phyloP scores from a whole-genome alignment of 257 asterid species.

The Verbascum thapsus region DNA sequence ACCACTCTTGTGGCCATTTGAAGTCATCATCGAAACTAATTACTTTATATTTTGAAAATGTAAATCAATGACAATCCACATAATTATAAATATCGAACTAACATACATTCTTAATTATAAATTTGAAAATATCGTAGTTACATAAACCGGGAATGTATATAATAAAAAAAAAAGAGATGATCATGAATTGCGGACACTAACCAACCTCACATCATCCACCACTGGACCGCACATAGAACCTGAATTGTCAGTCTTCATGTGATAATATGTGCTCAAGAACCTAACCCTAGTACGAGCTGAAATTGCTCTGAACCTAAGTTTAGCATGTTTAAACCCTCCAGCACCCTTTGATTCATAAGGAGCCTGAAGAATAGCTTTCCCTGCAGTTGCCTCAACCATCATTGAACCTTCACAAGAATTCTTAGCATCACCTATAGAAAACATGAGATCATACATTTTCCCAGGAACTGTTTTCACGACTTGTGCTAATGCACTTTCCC shows the following conservation, averaged over 20 bases:
- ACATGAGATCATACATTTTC: constrained; percentile 47
- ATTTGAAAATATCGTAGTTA: no score
- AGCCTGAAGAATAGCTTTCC: constrained; percentile 40
- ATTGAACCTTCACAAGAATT: constrained; percentile 71
- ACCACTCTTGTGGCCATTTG: no score
- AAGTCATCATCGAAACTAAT: no score
- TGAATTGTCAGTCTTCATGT: constrained; percentile 64
- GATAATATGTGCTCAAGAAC: constrained; percentile 69
- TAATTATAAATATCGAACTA: no score
- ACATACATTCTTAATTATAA: no score
- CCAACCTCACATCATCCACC: constrained; percentile 66
- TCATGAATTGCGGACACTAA: constrained; percentile 36
- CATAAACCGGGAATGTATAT: no score
- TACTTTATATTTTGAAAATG: no score
- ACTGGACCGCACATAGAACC: constrained; percentile 89
- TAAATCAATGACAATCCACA: no score
- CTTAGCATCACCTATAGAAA: constrained; percentile 69
- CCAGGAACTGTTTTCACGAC: constrained; percentile 43
- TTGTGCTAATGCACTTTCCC: constrained; percentile 72
- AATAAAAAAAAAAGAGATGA: background rate
- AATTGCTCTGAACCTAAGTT: constrained; percentile 52
- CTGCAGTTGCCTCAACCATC: constrained; percentile 71
- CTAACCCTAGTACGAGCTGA: constrained; percentile 50
- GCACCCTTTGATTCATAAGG: constrained; percentile 58
- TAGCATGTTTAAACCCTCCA: constrained; percentile 61